phyloP scores from a whole-genome alignment of 2,329 filamentous ascomycete species.

The Verticillium isaacii region DNA sequence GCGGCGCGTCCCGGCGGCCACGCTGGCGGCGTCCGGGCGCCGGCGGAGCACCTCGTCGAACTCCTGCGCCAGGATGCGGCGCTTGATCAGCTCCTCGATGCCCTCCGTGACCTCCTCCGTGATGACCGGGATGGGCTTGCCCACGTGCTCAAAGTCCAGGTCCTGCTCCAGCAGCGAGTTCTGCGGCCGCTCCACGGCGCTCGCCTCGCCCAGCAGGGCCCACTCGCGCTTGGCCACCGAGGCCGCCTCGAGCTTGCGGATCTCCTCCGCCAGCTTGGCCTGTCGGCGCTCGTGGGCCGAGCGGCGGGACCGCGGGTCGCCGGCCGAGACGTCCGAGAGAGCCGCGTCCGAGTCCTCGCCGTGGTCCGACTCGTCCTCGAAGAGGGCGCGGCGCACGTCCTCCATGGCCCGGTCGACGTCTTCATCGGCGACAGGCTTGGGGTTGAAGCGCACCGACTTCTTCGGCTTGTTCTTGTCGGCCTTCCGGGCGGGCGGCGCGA shows the following conservation, averaged over 20 bases:
- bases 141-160: slow-evolving; percentile 89
- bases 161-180: slow-evolving; percentile 95
- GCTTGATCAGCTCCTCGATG: slow-evolving; percentile 92
- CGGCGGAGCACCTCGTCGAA: slow-evolving; percentile 89
- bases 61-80: slow-evolving; percentile 80
- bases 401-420: slow-evolving; percentile 81
- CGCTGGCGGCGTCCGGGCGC: slow-evolving; percentile 67
- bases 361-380: slow-evolving; percentile 68
- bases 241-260: slow-evolving; percentile 82
- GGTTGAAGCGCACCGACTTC: slow-evolving; percentile 31
- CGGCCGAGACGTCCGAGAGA: slow-evolving; percentile 61
- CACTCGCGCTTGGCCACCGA: slow-evolving; percentile 88
- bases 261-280: slow-evolving; percentile 82
- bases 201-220: slow-evolving; percentile 84
- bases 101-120: slow-evolving; percentile 86
- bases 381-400: slow-evolving; percentile 83
- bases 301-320: slow-evolving; percentile 65
- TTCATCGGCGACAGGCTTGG: slow-evolving; percentile 48
- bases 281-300: slow-evolving; percentile 85
- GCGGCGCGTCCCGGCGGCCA: slow-evolving; percentile 57
- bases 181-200: slow-evolving; percentile 72
- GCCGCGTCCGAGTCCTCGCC: slow-evolving; percentile 59
- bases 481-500: slow-evolving; percentile 77
- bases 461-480: slow-evolving; percentile 43
- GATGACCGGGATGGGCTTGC: slow-evolving; percentile 91